Percentiles rank a stretch among this genome's conserved stretches.
Conservation (phyloP, 805 yeast genomes). For the Teunomyces aglyptinius region DNA sequence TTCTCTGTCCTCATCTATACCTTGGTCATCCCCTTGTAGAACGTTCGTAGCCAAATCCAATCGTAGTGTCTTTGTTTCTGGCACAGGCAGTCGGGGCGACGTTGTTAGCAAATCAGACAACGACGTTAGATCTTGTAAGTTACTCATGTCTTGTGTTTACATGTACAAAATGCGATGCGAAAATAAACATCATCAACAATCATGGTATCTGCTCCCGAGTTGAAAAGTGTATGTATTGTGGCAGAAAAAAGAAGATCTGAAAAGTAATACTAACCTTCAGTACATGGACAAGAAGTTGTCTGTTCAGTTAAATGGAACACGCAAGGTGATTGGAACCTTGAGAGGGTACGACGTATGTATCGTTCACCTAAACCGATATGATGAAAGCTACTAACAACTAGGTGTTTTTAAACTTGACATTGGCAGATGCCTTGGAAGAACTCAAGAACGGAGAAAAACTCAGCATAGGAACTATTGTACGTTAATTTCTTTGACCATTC, state of each 20-base stretch:
- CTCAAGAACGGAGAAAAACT: slow-evolving; percentile 47
- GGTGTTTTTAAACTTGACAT: slow-evolving; percentile 67
- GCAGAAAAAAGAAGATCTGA: background rate
- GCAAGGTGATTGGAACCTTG: slow-evolving; percentile 76
- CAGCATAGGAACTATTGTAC: slow-evolving; percentile 62
- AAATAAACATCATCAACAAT: background rate
- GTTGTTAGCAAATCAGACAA: slow-evolving; percentile 26
- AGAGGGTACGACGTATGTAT: slow-evolving; percentile 74
- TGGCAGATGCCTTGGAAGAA: slow-evolving; percentile 70
- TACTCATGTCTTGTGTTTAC: slow-evolving; percentile 14
- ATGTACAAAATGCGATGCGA: slow-evolving; percentile 1
- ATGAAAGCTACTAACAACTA: slow-evolving; percentile 19
- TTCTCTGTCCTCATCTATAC: background rate
- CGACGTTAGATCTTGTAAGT: slow-evolving; percentile 23
- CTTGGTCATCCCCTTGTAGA: background rate
- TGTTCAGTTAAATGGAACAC: slow-evolving; percentile 73
- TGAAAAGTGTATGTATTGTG: slow-evolving; percentile 46
- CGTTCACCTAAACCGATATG: background rate
- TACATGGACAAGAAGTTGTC: slow-evolving; percentile 76
- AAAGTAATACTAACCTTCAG: slow-evolving; percentile 34
- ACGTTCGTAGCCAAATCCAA: slow-evolving; percentile 9
- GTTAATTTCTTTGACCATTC: slow-evolving; percentile 9
- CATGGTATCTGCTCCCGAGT: slow-evolving; percentile 64
- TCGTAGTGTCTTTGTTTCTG: slow-evolving; percentile 6
- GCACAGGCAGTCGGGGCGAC: slow-evolving; percentile 16